Conservation (phyloP, 305 asterid genomes). For the Fraxinus sp. region DNA sequence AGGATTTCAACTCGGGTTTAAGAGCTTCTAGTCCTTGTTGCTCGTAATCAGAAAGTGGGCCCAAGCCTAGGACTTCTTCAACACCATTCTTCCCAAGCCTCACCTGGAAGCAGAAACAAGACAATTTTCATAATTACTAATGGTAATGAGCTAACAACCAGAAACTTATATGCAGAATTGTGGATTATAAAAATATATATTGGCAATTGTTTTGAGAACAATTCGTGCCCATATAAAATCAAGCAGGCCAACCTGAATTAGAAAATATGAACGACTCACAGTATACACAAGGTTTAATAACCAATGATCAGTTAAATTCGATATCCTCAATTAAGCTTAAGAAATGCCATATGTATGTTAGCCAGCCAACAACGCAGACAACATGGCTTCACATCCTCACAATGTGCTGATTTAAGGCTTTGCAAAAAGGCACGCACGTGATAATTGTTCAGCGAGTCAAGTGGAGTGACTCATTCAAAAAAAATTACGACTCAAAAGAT, state of each 20-base stretch:
- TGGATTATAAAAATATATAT: neutral
- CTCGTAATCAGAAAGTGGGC: conserved; percentile 73
- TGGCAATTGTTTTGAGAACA: neutral
- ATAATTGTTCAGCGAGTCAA: neutral
- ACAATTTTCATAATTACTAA: neutral
- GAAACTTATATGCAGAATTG: neutral
- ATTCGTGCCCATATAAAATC: neutral
- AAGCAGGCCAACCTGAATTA: neutral
- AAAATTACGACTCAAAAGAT: neutral
- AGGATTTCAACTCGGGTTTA: conserved; percentile 65
- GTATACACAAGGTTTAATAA: neutral
- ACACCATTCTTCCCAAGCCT: conserved; percentile 88
- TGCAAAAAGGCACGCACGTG: neutral
- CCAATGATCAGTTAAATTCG: neutral
- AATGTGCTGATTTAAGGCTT: neutral
- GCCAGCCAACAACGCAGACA: neutral
- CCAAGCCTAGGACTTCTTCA: conserved; percentile 86
- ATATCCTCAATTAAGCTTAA: neutral
- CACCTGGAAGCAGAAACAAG: conserved; percentile 47
- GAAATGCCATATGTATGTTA: neutral
- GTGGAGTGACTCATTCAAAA: neutral
- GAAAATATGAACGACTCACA: neutral
- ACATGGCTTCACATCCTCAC: neutral
- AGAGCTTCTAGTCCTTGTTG: conserved; percentile 82
- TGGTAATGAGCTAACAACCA: neutral